phyloP scores from a whole-genome alignment of 169 alveolate species.

The Plasmodium vivax region DNA sequence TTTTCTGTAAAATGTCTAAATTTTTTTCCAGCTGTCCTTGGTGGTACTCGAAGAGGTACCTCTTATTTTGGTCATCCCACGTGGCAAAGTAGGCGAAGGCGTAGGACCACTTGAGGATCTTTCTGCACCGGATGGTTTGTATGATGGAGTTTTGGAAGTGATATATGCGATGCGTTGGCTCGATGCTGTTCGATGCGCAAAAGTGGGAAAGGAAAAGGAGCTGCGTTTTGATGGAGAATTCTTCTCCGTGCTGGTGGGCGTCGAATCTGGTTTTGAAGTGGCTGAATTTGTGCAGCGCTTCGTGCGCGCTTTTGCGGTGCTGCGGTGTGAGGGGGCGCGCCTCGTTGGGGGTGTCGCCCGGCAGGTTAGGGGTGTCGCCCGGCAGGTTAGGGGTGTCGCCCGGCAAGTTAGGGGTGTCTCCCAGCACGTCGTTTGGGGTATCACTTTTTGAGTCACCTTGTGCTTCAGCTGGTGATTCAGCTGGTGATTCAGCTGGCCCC shows the following conservation, averaged over 20 bases:
- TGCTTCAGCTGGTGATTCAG: background rate
- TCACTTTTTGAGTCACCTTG: background rate
- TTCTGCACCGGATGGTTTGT: slow-evolving; percentile 48
- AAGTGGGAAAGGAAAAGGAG: slow-evolving; percentile 20
- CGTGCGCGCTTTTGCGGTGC: slow-evolving; percentile 20
- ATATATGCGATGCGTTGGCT: background rate
- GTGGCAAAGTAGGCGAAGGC: slow-evolving; percentile 45
- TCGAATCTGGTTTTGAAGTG: slow-evolving; percentile 59
- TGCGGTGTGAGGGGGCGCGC: background rate
- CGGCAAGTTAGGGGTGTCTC: background rate
- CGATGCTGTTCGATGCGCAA: slow-evolving; percentile 1
- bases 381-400: background rate
- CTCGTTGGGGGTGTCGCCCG: background rate
- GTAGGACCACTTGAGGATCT: slow-evolving; percentile 65
- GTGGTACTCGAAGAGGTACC: slow-evolving; percentile 50
- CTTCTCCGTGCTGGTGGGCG: slow-evolving; percentile 56
- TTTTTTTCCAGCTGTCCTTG: slow-evolving; percentile 70
- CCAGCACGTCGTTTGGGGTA: background rate
- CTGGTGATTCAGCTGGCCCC: background rate
- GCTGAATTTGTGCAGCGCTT: slow-evolving; percentile 11
- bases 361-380: background rate
- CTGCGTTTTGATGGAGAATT: slow-evolving; percentile 35
- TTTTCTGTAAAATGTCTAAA: slow-evolving; percentile 38
- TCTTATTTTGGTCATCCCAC: slow-evolving; percentile 39
- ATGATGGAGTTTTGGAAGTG: slow-evolving; percentile 35